phyloP scores from a whole-genome alignment of 2,329 filamentous ascomycete genomes.

The Neonectria hederae region DNA sequence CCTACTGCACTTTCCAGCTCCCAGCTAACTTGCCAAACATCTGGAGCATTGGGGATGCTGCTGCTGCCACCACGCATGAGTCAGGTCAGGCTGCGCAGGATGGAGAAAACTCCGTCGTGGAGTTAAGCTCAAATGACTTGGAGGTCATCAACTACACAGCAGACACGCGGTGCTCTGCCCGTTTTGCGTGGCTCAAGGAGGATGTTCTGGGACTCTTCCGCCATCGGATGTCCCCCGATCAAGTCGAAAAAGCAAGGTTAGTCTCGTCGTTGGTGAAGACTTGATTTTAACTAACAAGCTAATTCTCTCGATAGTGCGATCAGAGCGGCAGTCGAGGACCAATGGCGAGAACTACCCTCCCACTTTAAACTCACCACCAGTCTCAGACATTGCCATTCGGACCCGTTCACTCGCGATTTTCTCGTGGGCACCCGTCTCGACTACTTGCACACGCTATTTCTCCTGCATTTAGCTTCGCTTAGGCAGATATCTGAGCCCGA shows the following conservation, averaged over 20 bases:
- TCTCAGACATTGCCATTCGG: conserved; percentile 14
- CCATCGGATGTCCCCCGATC: neutral
- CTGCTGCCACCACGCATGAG: neutral
- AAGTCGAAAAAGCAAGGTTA: conserved; percentile 1
- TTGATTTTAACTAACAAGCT: neutral
- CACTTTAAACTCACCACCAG: conserved; percentile 17
- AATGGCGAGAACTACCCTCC: conserved; percentile 23
- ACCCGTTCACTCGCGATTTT: conserved; percentile 25
- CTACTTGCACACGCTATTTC: conserved; percentile 27
- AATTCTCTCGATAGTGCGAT: conserved; percentile 11
- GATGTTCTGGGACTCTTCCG: conserved; percentile 24
- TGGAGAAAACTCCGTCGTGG: neutral
- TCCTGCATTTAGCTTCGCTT: conserved; percentile 14
- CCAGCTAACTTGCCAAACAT: conserved; percentile 4
- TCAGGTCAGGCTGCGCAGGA: neutral
- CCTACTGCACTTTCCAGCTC: conserved; percentile 14
- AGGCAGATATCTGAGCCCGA: conserved; percentile 17
- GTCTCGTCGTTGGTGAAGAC: neutral
- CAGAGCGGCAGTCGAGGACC: conserved; percentile 13
- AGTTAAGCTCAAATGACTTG: neutral
- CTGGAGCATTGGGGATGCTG: neutral
- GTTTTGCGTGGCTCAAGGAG: conserved; percentile 27
- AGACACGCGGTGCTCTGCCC: conserved; percentile 25
- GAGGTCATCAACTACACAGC: conserved; percentile 24
- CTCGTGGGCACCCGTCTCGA: conserved; percentile 23